A percentile compares a stretch with the other conserved stretches of the same genome.
These are phyloP conservation scores for Trametes cubensis DNA, from an alignment of 768 basidiomycete genomes.

Conservation along the genomic window DNA sequence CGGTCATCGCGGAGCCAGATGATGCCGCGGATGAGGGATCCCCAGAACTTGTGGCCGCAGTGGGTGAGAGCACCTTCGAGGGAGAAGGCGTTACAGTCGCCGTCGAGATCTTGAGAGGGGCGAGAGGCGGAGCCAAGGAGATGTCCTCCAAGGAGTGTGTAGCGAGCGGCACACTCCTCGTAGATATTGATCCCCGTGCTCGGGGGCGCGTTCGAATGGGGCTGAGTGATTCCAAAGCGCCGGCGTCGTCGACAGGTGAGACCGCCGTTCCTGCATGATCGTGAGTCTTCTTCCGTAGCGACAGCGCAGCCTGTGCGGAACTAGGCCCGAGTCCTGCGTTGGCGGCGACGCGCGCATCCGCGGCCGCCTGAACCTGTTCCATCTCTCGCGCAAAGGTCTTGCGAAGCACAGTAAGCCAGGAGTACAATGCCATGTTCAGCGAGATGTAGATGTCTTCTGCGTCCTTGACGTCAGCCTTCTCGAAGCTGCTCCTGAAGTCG, in stretches of 20 bases:
- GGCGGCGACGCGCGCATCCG: conserved; percentile 47
- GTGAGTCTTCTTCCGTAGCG: conserved; percentile 16
- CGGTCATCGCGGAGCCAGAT: neutral
- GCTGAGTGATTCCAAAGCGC: neutral
- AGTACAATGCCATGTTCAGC: conserved; percentile 78
- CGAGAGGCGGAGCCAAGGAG: neutral
- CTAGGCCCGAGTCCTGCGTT: neutral
- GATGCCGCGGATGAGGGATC: conserved; percentile 2
- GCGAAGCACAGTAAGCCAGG: conserved; percentile 77
- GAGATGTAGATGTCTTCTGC: conserved; percentile 84
- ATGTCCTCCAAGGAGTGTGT: conserved; percentile 19
- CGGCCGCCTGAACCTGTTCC: conserved; percentile 66
- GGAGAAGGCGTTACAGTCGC: neutral
- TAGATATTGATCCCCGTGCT: conserved; percentile 15
- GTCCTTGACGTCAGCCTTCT: conserved; percentile 47
- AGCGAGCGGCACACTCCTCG: conserved; percentile 11
- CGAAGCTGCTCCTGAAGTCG: conserved; percentile 73
- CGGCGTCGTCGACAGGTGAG: neutral
- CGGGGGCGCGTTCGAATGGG: conserved; percentile 8
- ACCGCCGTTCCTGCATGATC: neutral
- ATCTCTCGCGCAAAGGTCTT: conserved; percentile 78
- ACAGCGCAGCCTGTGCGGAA: conserved; percentile 4
- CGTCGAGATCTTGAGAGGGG: conserved; percentile 7
- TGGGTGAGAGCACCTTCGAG: conserved; percentile 10
- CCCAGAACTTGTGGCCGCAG: conserved; percentile 2